Conservation (phyloP, 108 stramenopile genomes). For the Epipyxis sp. region DNA sequence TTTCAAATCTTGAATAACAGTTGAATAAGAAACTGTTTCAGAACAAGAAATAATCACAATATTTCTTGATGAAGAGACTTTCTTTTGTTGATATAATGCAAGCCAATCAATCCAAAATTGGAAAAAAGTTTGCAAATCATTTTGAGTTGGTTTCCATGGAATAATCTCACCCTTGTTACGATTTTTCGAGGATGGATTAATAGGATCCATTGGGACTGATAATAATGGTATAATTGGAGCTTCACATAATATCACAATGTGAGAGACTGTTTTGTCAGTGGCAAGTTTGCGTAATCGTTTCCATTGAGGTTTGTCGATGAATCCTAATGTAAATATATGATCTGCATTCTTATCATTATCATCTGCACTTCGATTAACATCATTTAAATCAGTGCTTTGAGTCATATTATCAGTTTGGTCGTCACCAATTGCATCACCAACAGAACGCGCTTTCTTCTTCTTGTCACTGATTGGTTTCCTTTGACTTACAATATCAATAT, state of each 20-base stretch:
- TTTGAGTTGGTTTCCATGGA: background rate
- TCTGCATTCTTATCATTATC: no score
- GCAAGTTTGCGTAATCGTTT: background rate
- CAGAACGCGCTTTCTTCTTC: no score
- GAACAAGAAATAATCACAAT: background rate
- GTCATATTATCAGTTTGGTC: no score
- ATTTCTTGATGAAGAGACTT: background rate
- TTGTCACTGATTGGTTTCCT: no score
- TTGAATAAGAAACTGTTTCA: background rate
- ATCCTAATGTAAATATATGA: background rate
- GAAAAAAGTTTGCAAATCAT: background rate
- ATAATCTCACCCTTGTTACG: background rate
- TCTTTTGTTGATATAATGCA: background rate
- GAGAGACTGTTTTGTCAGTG: background rate
- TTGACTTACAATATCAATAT: no score
- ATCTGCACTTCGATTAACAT: no score
- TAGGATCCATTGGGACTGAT: background rate
- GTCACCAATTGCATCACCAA: no score
- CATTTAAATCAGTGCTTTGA: no score
- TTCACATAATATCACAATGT: background rate
- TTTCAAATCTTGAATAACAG: conserved; percentile 11
- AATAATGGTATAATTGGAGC: background rate
- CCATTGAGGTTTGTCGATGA: background rate
- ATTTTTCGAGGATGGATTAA: no score
- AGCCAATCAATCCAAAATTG: conserved; percentile 13